phyloP scores from a whole-genome alignment of 768 basidiomycete genomes.

The Tulasnella calospora region DNA sequence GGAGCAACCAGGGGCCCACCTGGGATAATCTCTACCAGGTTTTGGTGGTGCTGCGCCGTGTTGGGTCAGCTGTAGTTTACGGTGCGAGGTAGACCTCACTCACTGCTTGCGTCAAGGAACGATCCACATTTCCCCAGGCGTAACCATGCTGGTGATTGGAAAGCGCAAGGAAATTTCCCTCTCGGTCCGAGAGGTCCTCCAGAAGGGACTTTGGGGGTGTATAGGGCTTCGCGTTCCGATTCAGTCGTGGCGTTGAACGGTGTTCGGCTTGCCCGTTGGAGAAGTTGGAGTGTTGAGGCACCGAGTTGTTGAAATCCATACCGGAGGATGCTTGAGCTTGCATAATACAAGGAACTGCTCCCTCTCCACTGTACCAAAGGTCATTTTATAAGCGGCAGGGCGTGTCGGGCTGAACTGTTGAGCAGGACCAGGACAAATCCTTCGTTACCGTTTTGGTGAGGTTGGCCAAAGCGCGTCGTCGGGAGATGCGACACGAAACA shows the following conservation, averaged over 20 bases:
- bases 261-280: not conserved
- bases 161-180: too few relatives aligned
- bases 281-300: not conserved
- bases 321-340: not conserved
- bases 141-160: not conserved
- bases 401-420: not conserved
- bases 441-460: not conserved
- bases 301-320: not conserved
- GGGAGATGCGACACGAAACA: not conserved
- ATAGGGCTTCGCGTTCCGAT: not conserved
- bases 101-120: not conserved
- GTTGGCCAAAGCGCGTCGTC: not conserved
- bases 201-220: not conserved
- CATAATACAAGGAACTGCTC: too few relatives aligned
- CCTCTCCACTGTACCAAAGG: too few relatives aligned
- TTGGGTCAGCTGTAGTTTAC: not conserved
- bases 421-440: not conserved
- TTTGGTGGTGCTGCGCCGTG: not conserved
- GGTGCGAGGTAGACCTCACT: not conserved
- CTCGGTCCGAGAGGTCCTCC: not conserved
- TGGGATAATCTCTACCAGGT: not conserved
- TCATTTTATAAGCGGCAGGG: not conserved
- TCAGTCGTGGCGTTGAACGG: not conserved
- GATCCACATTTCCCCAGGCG: not conserved
- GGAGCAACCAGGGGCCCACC: not conserved